Conservation (phyloP, 2,329 filamentous ascomycete genomes). For the Neonectria hederae region DNA sequence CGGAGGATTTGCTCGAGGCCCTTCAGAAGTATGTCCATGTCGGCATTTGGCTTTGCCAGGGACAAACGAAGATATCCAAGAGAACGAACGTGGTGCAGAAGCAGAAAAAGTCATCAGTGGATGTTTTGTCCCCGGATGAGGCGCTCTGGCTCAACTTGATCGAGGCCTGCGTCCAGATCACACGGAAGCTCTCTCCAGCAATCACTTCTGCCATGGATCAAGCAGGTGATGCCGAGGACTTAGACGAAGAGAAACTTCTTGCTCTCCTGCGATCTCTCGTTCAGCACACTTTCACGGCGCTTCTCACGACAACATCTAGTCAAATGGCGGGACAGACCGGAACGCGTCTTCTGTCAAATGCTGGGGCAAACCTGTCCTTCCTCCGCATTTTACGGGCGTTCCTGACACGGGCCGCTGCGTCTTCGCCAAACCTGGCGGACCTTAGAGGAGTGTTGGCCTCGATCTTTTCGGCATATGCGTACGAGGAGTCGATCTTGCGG, state of each 20-base stretch:
- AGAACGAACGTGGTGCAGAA: constrained; percentile 58
- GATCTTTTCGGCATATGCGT: constrained; percentile 94
- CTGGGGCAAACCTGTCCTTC: constrained; percentile 76
- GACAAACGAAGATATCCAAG: constrained; percentile 74
- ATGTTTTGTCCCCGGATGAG: constrained; percentile 63
- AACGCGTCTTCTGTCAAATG: constrained; percentile 49
- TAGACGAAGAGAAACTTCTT: constrained; percentile 70
- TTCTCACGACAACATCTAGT: constrained; percentile 78
- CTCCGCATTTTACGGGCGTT: constrained; percentile 90
- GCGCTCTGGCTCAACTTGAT: constrained; percentile 69
- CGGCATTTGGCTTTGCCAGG: constrained; percentile 94
- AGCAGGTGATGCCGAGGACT: constrained; percentile 38
- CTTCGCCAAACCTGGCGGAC: constrained; percentile 87
- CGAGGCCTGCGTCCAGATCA: constrained; percentile 69
- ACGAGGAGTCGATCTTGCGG: constrained; percentile 88
- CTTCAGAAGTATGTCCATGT: constrained; percentile 92
- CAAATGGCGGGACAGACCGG: constrained; percentile 47
- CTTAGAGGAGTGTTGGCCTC: constrained; percentile 85
- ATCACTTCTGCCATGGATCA: constrained; percentile 52
- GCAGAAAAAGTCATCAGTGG: constrained; percentile 55
- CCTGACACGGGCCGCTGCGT: constrained; percentile 80
- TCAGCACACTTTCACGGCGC: constrained; percentile 88
- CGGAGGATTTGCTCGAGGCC: constrained; percentile 77
- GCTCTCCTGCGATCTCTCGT: constrained; percentile 79
- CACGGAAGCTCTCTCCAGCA: constrained; percentile 68